Conservation (phyloP, 768 basidiomycete species). For the Leccinum subtestaceum region DNA sequence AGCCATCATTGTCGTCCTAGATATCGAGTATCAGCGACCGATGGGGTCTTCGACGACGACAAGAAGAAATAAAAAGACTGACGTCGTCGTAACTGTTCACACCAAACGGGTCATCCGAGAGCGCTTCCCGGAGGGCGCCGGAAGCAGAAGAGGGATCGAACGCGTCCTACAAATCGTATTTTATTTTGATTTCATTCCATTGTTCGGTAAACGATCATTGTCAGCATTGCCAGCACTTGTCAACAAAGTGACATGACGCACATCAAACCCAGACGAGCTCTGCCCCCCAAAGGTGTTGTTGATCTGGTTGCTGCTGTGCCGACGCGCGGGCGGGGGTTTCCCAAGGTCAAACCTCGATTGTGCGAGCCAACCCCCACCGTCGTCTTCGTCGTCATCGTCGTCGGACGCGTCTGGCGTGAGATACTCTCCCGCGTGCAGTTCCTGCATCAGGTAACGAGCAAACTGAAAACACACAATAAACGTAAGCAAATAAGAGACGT, state of each 20-base stretch:
- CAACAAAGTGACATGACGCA: conserved; percentile 22
- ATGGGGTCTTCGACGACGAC: not conserved
- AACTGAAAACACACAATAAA: conserved; percentile 48
- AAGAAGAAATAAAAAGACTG: conserved; percentile 4
- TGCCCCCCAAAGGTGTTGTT: conserved; percentile 30
- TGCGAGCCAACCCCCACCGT: conserved; percentile 77
- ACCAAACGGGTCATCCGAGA: conserved; percentile 50
- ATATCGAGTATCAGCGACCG: not conserved
- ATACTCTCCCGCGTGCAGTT: conserved; percentile 63
- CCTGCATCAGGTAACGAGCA: conserved; percentile 72
- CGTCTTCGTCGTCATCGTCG: conserved; percentile 59
- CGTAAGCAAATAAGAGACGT: not conserved
- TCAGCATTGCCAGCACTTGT: not conserved
- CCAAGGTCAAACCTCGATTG: conserved; percentile 69
- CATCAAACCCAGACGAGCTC: conserved; percentile 54
- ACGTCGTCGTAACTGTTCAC: conserved; percentile 50
- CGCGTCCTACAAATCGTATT: conserved; percentile 41
- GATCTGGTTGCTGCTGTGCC: conserved; percentile 35
- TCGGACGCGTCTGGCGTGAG: conserved; percentile 52
- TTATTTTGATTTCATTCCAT: not conserved
- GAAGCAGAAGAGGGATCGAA: conserved; percentile 40
- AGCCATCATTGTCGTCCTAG: conserved; percentile 53
- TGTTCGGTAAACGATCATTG: not conserved
- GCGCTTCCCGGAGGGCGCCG: conserved; percentile 32
- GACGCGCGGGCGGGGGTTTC: conserved; percentile 46